phyloP scores from a whole-genome alignment of 805 yeast species.

The Pachysolen tannophilus region DNA sequence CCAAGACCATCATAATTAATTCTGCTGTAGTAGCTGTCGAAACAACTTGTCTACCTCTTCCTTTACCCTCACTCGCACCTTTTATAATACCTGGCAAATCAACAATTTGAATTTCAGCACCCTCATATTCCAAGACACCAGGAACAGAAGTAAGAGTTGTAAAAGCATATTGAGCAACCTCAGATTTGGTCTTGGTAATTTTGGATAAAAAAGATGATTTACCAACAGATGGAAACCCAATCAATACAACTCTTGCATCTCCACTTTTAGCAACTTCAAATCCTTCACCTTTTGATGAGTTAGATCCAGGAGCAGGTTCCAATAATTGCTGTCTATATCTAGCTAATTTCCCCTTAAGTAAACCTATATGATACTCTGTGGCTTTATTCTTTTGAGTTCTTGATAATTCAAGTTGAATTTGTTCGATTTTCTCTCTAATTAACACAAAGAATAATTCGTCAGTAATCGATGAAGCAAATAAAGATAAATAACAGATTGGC shows the following conservation, averaged over 20 bases:
- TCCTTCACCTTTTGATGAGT: constrained; percentile 64
- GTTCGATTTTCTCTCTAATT: constrained; percentile 61
- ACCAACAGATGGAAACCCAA: constrained; percentile 98
- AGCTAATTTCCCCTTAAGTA: constrained; percentile 90
- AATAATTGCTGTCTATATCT: constrained; percentile 83
- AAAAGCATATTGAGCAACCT: constrained; percentile 91
- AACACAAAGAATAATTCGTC: constrained; percentile 11
- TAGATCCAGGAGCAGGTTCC: constrained; percentile 77
- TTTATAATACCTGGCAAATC: constrained; percentile 96
- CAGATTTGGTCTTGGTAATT: constrained; percentile 89
- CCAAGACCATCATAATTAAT: constrained; percentile 84
- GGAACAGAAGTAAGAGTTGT: constrained; percentile 96
- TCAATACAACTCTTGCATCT: constrained; percentile 90
- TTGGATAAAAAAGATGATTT: constrained; percentile 85
- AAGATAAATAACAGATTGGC: no score
- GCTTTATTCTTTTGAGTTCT: constrained; percentile 97
- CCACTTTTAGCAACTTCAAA: constrained; percentile 95
- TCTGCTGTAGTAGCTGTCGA: constrained; percentile 96
- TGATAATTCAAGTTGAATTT: constrained; percentile 88
- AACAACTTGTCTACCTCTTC: constrained; percentile 95
- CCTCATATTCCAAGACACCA: constrained; percentile 89
- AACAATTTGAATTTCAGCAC: constrained; percentile 95
- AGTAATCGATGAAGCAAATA: neutral
- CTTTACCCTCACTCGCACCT: constrained; percentile 96
- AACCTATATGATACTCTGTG: constrained; percentile 93